Evolutionary conservation across 2,329 filamentous ascomycete genomes (phyloP), one percentile per base, ranked within the genome.

Genomic region (Trichoderma sp.): DNA sequence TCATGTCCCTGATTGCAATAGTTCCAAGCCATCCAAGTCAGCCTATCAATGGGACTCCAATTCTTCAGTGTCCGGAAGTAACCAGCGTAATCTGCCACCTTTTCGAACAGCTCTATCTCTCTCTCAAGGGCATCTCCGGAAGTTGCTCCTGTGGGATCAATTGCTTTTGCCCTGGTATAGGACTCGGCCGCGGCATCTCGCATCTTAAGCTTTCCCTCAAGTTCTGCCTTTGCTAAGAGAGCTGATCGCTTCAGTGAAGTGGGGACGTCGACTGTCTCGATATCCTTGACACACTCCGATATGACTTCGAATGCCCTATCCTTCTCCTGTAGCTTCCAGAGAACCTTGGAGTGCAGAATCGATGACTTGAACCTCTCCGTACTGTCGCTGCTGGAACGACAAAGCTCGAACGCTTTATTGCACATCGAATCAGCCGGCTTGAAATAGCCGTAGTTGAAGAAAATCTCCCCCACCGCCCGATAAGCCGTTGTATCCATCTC

Each of bases 1-100:
- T 67, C 51, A 1, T 21, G 48, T 0, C 63, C 63, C 0, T 57
- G 17, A 0, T 68, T 65, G 4, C 43, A 45, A 15, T 72, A 74
- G 1, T 71, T 54, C 41, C 68, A 71, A 0, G 71, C 68, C 7
- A 75, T 41, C 68, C 71, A 75, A 0, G 71, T 72, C 3, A 75
- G 66, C 2, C 72, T 68, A 45, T 75, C 72, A 1, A 74, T 39
- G 0, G 71, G 66, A 21, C 44, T 71, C 72, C 71, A 75, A 0
- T 34, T 45, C 47, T 74, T 74, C 0, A 75, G 58, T 1, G 56
- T 65, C 0, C 51, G 60, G 7, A 74, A 68, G 30, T 68, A 69
- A 0, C 50, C 28, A 28, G 43, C 50, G 7, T 65, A 62, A 5
- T 70, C 67, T 1, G 63, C 56, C 7, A 68, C 26, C 1, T 69